These are phyloP conservation scores for Neurospora sp. DNA, from an alignment of 495 filamentous ascomycete genomes.

Conservation along the genomic window DNA sequence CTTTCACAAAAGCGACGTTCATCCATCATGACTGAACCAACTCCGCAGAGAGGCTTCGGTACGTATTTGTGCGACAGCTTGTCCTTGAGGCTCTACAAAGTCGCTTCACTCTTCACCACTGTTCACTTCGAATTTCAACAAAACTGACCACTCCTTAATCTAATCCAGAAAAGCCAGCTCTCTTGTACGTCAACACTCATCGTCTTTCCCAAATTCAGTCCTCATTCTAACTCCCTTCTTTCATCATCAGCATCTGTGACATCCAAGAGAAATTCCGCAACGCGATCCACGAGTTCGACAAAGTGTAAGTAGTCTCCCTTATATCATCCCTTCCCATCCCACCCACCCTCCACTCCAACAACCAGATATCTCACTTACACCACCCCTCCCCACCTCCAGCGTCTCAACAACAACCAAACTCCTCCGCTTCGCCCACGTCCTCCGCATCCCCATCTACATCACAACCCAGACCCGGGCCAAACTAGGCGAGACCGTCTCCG, in stretches of 20 bases:
- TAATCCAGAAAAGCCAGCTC: slow-evolving; percentile 49
- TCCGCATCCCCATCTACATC: slow-evolving; percentile 67
- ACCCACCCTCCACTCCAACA: background rate
- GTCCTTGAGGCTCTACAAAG: background rate
- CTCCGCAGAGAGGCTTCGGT: slow-evolving; percentile 31
- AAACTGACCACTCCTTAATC: background rate
- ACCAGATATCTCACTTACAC: background rate
- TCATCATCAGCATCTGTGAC: slow-evolving; percentile 47
- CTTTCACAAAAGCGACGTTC: background rate
- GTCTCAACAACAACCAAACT: slow-evolving; percentile 45
- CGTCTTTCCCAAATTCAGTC: background rate
- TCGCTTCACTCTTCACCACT: background rate
- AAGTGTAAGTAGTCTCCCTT: slow-evolving; percentile 45
- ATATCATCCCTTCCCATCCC: background rate
- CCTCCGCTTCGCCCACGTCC: slow-evolving; percentile 42
- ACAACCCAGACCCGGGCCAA: slow-evolving; percentile 73
- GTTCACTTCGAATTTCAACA: background rate
- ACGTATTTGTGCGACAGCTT: slow-evolving; percentile 3
- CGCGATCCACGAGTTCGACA: slow-evolving; percentile 72
- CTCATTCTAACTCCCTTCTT: background rate
- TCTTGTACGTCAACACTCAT: slow-evolving; percentile 48
- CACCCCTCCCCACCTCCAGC: slow-evolving; percentile 16
- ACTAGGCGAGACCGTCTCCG: slow-evolving; percentile 68
- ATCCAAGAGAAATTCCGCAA: slow-evolving; percentile 87
- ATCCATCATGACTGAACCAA: slow-evolving; percentile 17